Evolutionary conservation across 768 basidiomycete genomes (phyloP).

Genomic region (Kwoniella mangroviensis): DNA sequence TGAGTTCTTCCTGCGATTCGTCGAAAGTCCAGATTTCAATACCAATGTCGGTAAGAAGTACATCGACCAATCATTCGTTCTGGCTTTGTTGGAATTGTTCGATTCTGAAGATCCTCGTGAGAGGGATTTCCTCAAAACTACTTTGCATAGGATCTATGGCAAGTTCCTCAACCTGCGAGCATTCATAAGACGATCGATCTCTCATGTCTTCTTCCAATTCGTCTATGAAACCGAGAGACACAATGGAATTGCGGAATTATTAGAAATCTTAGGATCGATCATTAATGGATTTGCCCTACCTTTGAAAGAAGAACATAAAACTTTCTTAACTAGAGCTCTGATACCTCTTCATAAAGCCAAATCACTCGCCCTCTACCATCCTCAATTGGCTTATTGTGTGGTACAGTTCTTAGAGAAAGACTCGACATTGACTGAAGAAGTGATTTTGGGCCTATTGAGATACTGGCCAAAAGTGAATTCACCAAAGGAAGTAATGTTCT

Average conservation of each 20-base stretch:
- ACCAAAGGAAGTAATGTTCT: slow-evolving; percentile 99
- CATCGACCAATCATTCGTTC: slow-evolving; percentile 93
- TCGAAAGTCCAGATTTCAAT: slow-evolving; percentile 97
- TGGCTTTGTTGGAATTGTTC: slow-evolving; percentile 90
- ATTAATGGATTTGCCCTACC: slow-evolving; percentile 99
- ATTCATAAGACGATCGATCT: slow-evolving; percentile 98
- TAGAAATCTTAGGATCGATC: slow-evolving; percentile 98
- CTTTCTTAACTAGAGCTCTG: slow-evolving; percentile 88
- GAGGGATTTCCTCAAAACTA: slow-evolving; percentile 98
- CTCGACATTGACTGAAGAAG: slow-evolving; percentile 85
- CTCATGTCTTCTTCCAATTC: slow-evolving; percentile 99
- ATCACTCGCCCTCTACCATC: slow-evolving; percentile 95
- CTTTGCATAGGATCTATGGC: slow-evolving; percentile 97
- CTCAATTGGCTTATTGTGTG: slow-evolving; percentile 98
- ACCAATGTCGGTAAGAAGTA: slow-evolving; percentile 96
- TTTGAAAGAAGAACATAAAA: slow-evolving; percentile 99
- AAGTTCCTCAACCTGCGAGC: slow-evolving; percentile 98
- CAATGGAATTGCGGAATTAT: slow-evolving; percentile 96
- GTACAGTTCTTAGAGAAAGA: slow-evolving; percentile 99
- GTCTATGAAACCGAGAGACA: slow-evolving; percentile 98
- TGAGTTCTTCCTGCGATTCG: slow-evolving; percentile 98
- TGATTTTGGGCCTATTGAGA: slow-evolving; percentile 91
- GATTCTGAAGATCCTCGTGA: slow-evolving; percentile 98
- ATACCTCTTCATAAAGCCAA: slow-evolving; percentile 98
- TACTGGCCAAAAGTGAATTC: slow-evolving; percentile 99